Evolutionary conservation across 768 basidiomycete species (phyloP).

Genomic region (Lanmaoa pseudosensibilis): DNA sequence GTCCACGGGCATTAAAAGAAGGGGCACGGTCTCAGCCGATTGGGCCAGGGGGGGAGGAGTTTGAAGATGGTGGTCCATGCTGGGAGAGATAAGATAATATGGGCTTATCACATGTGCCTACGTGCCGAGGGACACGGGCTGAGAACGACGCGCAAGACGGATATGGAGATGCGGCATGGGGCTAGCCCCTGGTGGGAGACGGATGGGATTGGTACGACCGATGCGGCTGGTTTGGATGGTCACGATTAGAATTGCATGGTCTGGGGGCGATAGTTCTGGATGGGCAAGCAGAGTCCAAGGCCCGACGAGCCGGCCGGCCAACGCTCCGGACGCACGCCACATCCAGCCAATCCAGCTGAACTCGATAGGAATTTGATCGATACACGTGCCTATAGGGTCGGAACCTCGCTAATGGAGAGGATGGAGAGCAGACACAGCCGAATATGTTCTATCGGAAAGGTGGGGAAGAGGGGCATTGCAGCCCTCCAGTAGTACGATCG

Average conservation of each 20-base stretch:
- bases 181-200: neutral
- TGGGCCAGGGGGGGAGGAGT: neutral
- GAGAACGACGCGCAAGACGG: conserved; percentile 4
- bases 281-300: neutral
- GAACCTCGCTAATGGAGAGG: conserved; percentile 1
- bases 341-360: neutral
- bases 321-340: neutral
- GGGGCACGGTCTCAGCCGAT: neutral
- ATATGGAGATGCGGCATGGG: neutral
- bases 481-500: neutral
- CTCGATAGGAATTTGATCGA: neutral
- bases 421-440: neutral
- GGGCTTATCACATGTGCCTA: neutral
- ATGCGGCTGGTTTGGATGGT: neutral
- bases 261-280: neutral
- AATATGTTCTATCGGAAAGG: neutral
- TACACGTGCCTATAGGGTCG: conserved; percentile 1
- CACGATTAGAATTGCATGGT: conserved; percentile 1
- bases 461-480: neutral
- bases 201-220: neutral
- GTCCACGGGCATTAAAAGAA: conserved; percentile 19
- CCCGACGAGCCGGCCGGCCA: neutral
- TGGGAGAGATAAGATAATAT: conserved; percentile 24
- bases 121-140: conserved; percentile 16
- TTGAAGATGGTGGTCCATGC: neutral